Percentiles rank a stretch among this genome's conserved stretches.
These are phyloP conservation scores for Penicillium sp. DNA, from an alignment of 2,329 filamentous ascomycete species.

Conservation along the genomic window DNA sequence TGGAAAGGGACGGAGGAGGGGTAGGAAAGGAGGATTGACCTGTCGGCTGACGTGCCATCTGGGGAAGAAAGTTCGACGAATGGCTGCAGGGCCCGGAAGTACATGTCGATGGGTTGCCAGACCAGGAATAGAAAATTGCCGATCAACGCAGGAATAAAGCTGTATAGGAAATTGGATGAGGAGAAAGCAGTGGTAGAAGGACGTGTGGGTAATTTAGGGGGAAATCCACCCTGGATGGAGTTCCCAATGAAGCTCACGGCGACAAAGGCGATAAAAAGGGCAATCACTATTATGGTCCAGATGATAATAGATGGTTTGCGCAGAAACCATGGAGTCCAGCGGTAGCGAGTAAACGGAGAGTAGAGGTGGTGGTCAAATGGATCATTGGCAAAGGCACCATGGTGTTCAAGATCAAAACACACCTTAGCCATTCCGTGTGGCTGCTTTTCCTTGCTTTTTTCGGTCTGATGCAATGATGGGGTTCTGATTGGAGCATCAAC, in stretches of 20 bases:
- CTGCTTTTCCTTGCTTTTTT: constrained; percentile 36
- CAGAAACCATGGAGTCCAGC: constrained; percentile 79
- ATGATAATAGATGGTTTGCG: constrained; percentile 67
- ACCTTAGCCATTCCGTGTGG: constrained; percentile 39
- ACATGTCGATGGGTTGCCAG: constrained; percentile 64
- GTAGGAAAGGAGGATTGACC: constrained; percentile 63
- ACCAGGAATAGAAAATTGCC: constrained; percentile 63
- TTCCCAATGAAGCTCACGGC: constrained; percentile 77
- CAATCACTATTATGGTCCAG: constrained; percentile 64
- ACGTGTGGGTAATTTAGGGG: constrained; percentile 66
- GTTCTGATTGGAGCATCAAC: constrained; percentile 57
- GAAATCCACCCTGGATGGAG: constrained; percentile 71
- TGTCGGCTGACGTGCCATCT: constrained; percentile 58
- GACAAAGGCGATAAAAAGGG: constrained; percentile 72
- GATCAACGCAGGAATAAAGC: constrained; percentile 63
- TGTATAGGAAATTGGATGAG: constrained; percentile 84
- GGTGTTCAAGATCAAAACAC: constrained; percentile 43
- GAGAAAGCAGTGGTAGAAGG: constrained; percentile 73
- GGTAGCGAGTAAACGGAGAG: constrained; percentile 60
- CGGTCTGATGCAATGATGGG: constrained; percentile 38
- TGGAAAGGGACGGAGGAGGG: constrained; percentile 57
- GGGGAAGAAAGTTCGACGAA: constrained; percentile 59
- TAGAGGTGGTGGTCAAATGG: constrained; percentile 57
- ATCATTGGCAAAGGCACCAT: constrained; percentile 43
- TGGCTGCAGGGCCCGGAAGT: constrained; percentile 63